Evolutionary conservation across 768 basidiomycete genomes (phyloP), one percentile per base, ranked within the genome.

Genomic region (Kondoa malvinella): DNA sequence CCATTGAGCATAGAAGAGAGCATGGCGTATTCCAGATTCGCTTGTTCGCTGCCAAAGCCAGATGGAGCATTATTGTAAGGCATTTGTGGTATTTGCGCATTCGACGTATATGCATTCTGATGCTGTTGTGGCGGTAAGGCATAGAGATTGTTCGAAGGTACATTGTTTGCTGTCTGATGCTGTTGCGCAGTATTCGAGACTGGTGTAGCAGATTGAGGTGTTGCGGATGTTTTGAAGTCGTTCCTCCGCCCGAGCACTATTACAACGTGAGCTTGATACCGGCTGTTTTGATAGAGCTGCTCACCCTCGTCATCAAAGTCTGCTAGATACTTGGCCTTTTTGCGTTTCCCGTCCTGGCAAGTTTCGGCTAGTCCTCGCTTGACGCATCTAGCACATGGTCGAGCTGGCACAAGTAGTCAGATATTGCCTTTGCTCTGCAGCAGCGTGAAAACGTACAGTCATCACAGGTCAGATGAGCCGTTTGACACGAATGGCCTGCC

Each of bases 391-490:
- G 89, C 88, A 79, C 95, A 99, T 30, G 95, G 95, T 66, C 95
- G 87, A 61, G 89, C 94, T 97, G 75, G n/a, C 26, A 27, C 25
- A 74, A 64, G 16, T 16, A 62, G 21, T 59, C 57, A 33, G 56
- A 68, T 50, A 58, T 65, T 33, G 64, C 64, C 56, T 33, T 61
- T 31, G 34, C 14, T 29, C 67, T 33, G 34, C 61, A 67, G n/a
- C 56, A 15, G 61, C 8, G 3, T 27, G 65, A 50, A 57, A 40
- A 83, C 88, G 76, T 75, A 95, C 94, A 85, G 75, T 96, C 94
- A 77, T 97, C 92, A 77, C 94, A 97, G n/a, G 94, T 97, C 72
- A 97, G 80, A 78, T 97, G 94, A 1, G 92, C 91, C 77, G 91
- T 94, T 78, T 96, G 92, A 77, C 94, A 97, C 12, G 40, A 50